Percentiles rank a stretch among this genome's conserved stretches.
Evolutionary conservation across 202 grass and related monocot genomes (phyloP).

Genomic region (Alloteropsis angusta): DNA sequence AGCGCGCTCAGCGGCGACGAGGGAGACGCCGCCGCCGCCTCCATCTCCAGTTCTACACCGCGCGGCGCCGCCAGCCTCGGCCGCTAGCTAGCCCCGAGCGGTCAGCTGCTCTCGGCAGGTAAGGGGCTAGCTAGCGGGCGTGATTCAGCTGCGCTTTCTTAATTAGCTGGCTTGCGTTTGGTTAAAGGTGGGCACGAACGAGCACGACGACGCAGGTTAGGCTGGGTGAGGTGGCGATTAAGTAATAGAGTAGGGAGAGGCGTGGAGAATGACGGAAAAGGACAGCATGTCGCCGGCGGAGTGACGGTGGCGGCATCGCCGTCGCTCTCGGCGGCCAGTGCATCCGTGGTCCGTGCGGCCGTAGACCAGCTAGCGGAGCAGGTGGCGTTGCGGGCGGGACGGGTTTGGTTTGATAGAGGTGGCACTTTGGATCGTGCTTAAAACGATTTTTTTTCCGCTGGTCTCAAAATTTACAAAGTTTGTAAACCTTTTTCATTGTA

Average conservation of each 20-base stretch:
- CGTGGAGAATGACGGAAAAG: background rate
- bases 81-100: background rate
- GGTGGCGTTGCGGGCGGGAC: too few species aligned
- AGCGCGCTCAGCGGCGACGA: slow-evolving; percentile 18
- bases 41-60: background rate
- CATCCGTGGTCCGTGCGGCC: too few species aligned
- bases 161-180: background rate
- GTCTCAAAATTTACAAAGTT: too few species aligned
- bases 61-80: too few species aligned
- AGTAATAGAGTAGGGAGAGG: background rate
- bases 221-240: background rate
- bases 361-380: too few species aligned
- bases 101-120: background rate
- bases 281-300: background rate
- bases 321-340: too few species aligned
- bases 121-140: background rate
- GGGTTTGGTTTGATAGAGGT: too few species aligned
- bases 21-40: background rate
- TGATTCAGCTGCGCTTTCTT: background rate
- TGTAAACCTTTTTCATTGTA: too few species aligned
- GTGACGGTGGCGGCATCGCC: too few species aligned
- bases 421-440: too few species aligned
- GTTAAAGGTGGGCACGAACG: background rate
- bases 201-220: background rate
- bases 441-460: too few species aligned